Percentiles rank a stretch among this genome's conserved stretches.
These are phyloP conservation scores for Skeletonema grethae DNA, from an alignment of 108 stramenopile species.

Conservation along the genomic window DNA sequence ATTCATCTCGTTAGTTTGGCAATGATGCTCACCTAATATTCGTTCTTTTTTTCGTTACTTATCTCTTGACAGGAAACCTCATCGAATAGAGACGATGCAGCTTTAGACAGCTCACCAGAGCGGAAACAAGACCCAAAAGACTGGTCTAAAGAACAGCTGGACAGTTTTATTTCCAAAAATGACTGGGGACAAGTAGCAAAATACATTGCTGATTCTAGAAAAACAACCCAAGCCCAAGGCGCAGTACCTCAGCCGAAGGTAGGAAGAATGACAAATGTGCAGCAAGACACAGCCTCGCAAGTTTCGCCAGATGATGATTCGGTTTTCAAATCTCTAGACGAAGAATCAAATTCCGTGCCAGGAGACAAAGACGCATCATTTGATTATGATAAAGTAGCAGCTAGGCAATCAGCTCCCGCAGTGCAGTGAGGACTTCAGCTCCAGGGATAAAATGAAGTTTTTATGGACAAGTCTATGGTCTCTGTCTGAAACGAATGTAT, in stretches of 20 bases:
- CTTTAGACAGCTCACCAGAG: neutral
- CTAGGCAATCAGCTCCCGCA: neutral
- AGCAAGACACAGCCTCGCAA: neutral
- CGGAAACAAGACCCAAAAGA: conserved; percentile 16
- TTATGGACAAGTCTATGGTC: neutral
- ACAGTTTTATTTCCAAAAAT: conserved; percentile 77
- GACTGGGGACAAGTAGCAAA: conserved; percentile 77
- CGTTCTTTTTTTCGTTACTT: neutral
- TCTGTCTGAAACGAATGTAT: neutral
- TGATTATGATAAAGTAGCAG: neutral
- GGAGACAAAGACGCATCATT: neutral
- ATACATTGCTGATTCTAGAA: conserved; percentile 63
- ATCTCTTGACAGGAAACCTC: conserved; percentile 10
- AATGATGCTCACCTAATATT: neutral
- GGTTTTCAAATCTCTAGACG: neutral
- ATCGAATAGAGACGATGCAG: conserved; percentile 2
- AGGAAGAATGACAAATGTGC: neutral
- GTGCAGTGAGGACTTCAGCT: neutral
- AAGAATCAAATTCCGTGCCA: neutral
- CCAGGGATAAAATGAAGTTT: neutral
- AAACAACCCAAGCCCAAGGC: neutral
- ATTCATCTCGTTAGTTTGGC: neutral
- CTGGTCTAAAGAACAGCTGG: conserved; percentile 72
- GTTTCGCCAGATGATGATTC: neutral
- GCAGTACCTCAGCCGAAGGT: neutral